These are phyloP conservation scores for Tetrapisispora taiwanensis DNA, from an alignment of 805 yeast genomes.

Conservation along the genomic window DNA sequence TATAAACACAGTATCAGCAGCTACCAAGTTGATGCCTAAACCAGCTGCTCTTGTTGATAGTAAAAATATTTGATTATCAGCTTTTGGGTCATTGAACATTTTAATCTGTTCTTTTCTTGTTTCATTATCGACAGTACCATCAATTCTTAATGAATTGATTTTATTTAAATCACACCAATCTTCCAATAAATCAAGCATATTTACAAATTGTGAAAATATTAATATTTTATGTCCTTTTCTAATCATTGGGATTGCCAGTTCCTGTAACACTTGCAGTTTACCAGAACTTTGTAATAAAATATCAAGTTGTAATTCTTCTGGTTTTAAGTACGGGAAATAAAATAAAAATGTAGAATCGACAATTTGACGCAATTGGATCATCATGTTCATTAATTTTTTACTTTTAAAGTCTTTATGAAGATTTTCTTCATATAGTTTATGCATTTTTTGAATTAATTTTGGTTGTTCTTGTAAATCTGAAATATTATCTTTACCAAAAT, in stretches of 20 bases:
- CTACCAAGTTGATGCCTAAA: conserved; percentile 73
- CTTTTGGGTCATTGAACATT: conserved; percentile 31
- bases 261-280: conserved; percentile 60
- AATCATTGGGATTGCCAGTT: conserved; percentile 45
- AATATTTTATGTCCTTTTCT: conserved; percentile 54
- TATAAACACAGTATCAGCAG: conserved; percentile 82
- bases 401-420: conserved; percentile 35
- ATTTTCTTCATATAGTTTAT: conserved; percentile 22
- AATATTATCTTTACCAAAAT: conserved; percentile 2
- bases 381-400: conserved; percentile 51
- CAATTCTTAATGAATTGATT: conserved; percentile 49
- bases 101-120: conserved; percentile 57
- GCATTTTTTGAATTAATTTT: conserved; percentile 17
- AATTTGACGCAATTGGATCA: conserved; percentile 77
- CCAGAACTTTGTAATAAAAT: conserved; percentile 50
- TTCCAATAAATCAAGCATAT: conserved; percentile 67
- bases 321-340: conserved; percentile 59
- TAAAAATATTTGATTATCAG: conserved; percentile 44
- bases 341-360: conserved; percentile 82
- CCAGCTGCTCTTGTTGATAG: conserved; percentile 94
- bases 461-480: conserved; percentile 5
- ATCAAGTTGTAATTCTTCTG: conserved; percentile 33
- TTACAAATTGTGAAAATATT: conserved; percentile 80
- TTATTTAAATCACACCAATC: conserved; percentile 55
- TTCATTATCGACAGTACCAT: conserved; percentile 61